phyloP scores from a whole-genome alignment of 2,329 filamentous ascomycete genomes.

The Alternaria brassicicola region DNA sequence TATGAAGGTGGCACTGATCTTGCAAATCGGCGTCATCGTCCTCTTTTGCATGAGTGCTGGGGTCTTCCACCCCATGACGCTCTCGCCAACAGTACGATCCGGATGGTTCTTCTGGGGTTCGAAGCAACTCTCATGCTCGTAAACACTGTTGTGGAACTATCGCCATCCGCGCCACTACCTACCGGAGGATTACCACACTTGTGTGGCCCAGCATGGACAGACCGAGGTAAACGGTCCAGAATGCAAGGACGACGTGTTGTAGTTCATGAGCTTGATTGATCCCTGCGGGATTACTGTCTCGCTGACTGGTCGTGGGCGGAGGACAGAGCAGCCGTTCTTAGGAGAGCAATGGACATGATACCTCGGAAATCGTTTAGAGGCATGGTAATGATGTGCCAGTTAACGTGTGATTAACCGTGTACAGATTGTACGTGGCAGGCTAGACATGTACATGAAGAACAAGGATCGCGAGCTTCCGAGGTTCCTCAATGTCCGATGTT shows the following conservation, averaged over 20 bases:
- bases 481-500: background rate
- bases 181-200: constrained; percentile 57
- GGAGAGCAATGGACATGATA: constrained; percentile 27
- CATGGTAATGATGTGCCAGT: background rate
- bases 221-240: constrained; percentile 29
- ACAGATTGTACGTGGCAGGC: background rate
- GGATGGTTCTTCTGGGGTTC: constrained; percentile 60
- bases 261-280: constrained; percentile 34
- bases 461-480: background rate
- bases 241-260: constrained; percentile 30
- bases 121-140: constrained; percentile 58
- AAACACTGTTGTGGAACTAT: constrained; percentile 57
- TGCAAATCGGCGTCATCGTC: constrained; percentile 56
- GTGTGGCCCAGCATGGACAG: constrained; percentile 42
- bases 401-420: background rate
- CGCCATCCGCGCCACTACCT: constrained; percentile 57
- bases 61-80: constrained; percentile 50
- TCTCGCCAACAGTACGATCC: constrained; percentile 47
- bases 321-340: constrained; percentile 28
- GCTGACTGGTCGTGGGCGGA: constrained; percentile 3
- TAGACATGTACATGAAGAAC: background rate
- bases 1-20: constrained; percentile 56
- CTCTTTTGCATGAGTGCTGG: constrained; percentile 54
- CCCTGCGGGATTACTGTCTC: constrained; percentile 22
- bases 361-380: background rate